Percentiles rank a stretch among this genome's conserved stretches.
These are phyloP conservation scores for Psilocybe subaeruginosa DNA, from an alignment of 768 basidiomycete genomes.

Conservation along the genomic window DNA sequence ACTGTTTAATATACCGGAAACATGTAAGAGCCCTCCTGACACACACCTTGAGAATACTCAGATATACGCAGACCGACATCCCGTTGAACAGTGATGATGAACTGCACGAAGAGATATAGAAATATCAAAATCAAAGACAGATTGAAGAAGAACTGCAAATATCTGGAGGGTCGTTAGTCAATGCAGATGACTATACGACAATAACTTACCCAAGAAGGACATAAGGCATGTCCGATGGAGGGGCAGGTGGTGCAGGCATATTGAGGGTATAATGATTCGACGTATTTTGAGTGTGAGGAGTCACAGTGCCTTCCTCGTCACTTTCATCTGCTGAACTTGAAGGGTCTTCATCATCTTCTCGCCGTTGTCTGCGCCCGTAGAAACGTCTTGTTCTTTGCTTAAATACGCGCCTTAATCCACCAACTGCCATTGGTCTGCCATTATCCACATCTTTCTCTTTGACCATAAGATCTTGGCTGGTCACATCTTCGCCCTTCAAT, in stretches of 20 bases:
- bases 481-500: constrained; percentile 32
- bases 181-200: not conserved
- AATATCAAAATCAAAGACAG: constrained; percentile 80
- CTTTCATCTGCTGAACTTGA: constrained; percentile 49
- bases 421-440: constrained; percentile 60
- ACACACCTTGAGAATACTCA: constrained; percentile 87
- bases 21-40: not conserved
- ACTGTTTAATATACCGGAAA: constrained; percentile 1
- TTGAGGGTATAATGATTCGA: constrained; percentile 87
- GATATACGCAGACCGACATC: constrained; percentile 88
- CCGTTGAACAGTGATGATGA: constrained; percentile 86
- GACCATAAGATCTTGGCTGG: constrained; percentile 24
- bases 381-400: constrained; percentile 56
- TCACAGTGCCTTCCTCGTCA: constrained; percentile 40
- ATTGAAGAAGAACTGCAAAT: constrained; percentile 96
- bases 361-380: constrained; percentile 29
- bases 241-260: constrained; percentile 61
- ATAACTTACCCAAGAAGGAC: constrained; percentile 77
- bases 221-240: constrained; percentile 74
- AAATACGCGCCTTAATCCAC: constrained; percentile 68
- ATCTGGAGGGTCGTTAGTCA: constrained; percentile 47
- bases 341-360: constrained; percentile 42
- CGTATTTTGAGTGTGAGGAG: constrained; percentile 53
- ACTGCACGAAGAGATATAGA: constrained; percentile 83
- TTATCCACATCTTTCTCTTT: constrained; percentile 35